Evolutionary conservation across 176 grass and related monocot species (phyloP).

Genomic region (barley (Hordeum vulgare)): DNA sequence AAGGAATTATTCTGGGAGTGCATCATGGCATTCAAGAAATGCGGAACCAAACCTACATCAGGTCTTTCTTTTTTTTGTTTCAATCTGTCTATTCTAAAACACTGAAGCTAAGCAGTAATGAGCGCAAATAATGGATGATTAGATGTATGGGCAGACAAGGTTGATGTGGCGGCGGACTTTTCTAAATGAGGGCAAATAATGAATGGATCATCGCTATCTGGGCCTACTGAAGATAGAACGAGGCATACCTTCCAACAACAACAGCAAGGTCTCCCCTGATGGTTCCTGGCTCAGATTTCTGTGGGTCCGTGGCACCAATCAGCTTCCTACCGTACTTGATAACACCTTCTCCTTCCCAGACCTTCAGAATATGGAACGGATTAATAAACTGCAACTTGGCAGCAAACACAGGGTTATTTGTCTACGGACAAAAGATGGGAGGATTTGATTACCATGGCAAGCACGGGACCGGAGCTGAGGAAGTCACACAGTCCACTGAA

Average conservation of each 20-base stretch:
- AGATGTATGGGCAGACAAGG: background rate
- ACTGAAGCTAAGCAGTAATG: background rate
- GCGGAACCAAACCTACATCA: background rate
- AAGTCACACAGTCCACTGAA: constrained; percentile 84
- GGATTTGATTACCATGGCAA: constrained; percentile 69
- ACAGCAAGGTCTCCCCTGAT: constrained; percentile 90
- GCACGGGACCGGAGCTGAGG: constrained; percentile 83
- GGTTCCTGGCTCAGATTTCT: constrained; percentile 93
- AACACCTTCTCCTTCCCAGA: constrained; percentile 97
- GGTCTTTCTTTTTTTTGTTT: background rate
- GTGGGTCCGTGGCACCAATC: constrained; percentile 90
- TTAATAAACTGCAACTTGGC: background rate
- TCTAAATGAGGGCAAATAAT: background rate
- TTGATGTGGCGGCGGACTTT: background rate
- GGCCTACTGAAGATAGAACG: background rate
- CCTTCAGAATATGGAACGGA: constrained; percentile 25
- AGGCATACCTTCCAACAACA: constrained; percentile 71
- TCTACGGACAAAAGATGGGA: background rate
- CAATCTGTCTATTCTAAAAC: background rate
- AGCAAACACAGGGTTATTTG: background rate
- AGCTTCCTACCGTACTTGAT: constrained; percentile 91
- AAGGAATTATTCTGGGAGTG: background rate
- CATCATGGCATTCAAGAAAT: constrained; percentile 9
- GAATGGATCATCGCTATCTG: background rate
- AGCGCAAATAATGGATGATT: background rate